Base-by-base conservation (phyloP, 2,329 filamentous ascomycete genomes). In the Fusarium pininemorale region DNA sequence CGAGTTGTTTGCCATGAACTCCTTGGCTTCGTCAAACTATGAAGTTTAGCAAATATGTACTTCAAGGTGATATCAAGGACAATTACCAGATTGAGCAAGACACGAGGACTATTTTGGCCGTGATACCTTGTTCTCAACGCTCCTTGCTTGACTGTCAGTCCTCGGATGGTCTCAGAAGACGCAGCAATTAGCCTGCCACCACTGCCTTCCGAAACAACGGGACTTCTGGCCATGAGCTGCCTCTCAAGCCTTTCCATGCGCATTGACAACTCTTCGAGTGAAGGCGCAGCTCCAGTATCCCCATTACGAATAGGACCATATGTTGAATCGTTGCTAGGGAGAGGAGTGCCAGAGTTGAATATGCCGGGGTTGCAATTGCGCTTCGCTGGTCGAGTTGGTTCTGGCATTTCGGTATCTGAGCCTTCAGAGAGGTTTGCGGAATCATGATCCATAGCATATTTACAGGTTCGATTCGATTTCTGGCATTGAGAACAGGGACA, bases 401-500 rank as follows among this genome's bases (percentile, higher is more conserved):
- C 80, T 51, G 74, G 72, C 12, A 77, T 66, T 60, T 86, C 84
- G 47, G 69, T 79, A 54, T 88, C 86, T 28, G 85, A 87, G n/a
- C 79, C 84, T 56, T 89, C 87, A 8, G 87, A 89, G 18, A 85
- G 77, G 73, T 84, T 85, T 39, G 82, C 82, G 14, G 81, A 82
- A 61, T 87, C 85, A 38, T 86, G 84, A 63, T 87, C 85, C 26
- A 86, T 83, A 30, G 86, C 82, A 73, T 90, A 90, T 73, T 83
- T 86, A 81, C 88, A 90, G 44, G 80, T 76, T 41, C 88, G 86
- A 72, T 84, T 85, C n/a, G 87, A 87, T 78, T 88, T 89, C 57
- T 88, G 86, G 77, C 89, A 90, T 77, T 90, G 88, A 11, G 87
- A 87, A 75, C 89, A 90, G 8, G 88, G 87, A 48, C 84, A 82